These are phyloP conservation scores for Mortierella polycephala DNA, from an alignment of 371 early-diverging fungal genomes.

Conservation along the genomic window DNA sequence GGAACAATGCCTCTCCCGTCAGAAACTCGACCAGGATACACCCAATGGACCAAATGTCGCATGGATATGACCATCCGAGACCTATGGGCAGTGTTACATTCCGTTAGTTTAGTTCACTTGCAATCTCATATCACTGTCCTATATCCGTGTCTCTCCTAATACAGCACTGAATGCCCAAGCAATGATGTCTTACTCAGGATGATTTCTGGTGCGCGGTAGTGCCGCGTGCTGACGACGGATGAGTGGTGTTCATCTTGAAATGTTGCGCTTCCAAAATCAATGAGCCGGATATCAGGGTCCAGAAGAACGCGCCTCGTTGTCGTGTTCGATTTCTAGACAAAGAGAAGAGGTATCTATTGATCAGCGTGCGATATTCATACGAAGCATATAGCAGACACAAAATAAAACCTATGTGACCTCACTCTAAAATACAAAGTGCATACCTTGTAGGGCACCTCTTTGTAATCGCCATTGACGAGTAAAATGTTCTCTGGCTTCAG, in stretches of 20 bases:
- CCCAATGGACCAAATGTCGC: constrained; percentile 98
- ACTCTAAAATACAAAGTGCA: background rate
- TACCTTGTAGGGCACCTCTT: constrained; percentile 43
- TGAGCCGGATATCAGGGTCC: constrained; percentile 85
- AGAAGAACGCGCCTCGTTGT: constrained; percentile 68
- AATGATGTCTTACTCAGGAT: constrained; percentile 62
- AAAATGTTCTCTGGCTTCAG: constrained; percentile 93
- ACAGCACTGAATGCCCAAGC: constrained; percentile 37
- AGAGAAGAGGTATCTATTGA: background rate
- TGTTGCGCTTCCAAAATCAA: constrained; percentile 97
- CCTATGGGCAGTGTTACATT: constrained; percentile 29
- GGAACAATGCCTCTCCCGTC: constrained; percentile 96
- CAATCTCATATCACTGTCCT: too few relatives aligned
- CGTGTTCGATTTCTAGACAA: constrained; percentile 25
- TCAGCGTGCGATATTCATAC: background rate
- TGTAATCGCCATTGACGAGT: constrained; percentile 59
- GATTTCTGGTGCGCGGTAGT: constrained; percentile 98
- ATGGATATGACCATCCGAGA: constrained; percentile 94
- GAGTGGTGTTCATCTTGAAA: constrained; percentile 94
- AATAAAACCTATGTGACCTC: background rate
- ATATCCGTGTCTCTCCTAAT: constrained; percentile 1
- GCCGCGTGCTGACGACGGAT: constrained; percentile 89
- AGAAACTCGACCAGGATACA: constrained; percentile 95
- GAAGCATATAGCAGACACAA: background rate
- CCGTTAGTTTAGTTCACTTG: too few relatives aligned